These are phyloP conservation scores for Cercospora canescens DNA, from an alignment of 2,329 filamentous ascomycete species.

Conservation along the genomic window DNA sequence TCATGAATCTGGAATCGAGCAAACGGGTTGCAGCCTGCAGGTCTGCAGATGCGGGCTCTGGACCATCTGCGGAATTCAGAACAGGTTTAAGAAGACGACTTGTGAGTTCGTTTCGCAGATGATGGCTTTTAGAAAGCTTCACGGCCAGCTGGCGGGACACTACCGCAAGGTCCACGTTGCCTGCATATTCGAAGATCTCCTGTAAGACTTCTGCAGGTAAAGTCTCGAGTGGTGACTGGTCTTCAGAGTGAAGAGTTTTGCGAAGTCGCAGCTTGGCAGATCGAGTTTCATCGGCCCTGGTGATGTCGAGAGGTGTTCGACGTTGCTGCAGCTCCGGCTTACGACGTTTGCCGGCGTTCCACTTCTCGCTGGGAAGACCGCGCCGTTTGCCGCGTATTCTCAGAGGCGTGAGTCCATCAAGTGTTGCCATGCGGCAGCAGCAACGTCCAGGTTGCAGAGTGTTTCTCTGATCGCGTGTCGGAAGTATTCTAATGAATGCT, in stretches of 20 bases:
- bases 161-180: slow-evolving; percentile 34
- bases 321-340: slow-evolving; percentile 21
- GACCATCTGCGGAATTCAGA: slow-evolving; percentile 7
- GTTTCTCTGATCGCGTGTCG: neutral
- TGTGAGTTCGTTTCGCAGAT: slow-evolving; percentile 32
- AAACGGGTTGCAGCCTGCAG: slow-evolving; percentile 29
- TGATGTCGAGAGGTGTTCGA: neutral
- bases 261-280: slow-evolving; percentile 4
- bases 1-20: slow-evolving; percentile 37
- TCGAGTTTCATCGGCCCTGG: slow-evolving; percentile 20
- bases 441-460: neutral
- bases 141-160: slow-evolving; percentile 30
- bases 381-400: slow-evolving; percentile 36
- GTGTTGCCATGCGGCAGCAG: slow-evolving; percentile 4
- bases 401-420: slow-evolving; percentile 31
- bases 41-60: slow-evolving; percentile 13
- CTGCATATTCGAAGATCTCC: slow-evolving; percentile 35
- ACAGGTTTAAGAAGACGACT: slow-evolving; percentile 26
- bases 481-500: neutral
- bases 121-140: slow-evolving; percentile 33
- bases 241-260: neutral
- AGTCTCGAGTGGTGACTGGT: slow-evolving; percentile 32
- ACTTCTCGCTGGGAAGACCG: slow-evolving; percentile 30
- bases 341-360: slow-evolving; percentile 28
- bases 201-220: slow-evolving; percentile 39